Base-by-base conservation (phyloP, 1,284 basidiomycete species). In the Kwoniella shivajii region DNA sequence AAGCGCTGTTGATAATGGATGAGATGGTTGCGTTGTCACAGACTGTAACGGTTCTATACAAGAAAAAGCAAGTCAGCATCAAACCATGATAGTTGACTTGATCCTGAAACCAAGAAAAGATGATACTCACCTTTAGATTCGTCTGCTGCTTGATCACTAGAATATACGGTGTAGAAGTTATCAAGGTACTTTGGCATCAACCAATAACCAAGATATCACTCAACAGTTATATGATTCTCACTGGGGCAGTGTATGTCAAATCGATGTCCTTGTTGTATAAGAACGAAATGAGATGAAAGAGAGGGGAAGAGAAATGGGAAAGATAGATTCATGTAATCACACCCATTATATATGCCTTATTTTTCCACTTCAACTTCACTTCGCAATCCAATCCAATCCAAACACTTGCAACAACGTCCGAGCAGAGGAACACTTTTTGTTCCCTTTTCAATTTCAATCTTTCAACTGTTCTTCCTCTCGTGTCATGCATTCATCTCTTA, bases 1-100 rank as follows among this genome's bases (percentile, higher is more conserved):
- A 10, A 56, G 46, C 20, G 54, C 54, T 56, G 42, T 29, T 6
- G 47, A 26, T 16, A 50, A 42, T 16, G 53, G 53, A 26, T 55
- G 36, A 6, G 44, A 41, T 13, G 38, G 10, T n/a, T 22, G 50
- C n/a, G 24, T 1, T 11, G 26, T 34, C n/a, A n/a, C n/a, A n/a
- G 20, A 29, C 7, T 31, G 27, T 38, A 38, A 10, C 18, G 43
- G 26, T 10, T 29, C 22, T 50, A 30, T 4, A 3, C n/a, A 20
- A 18, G 10, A 14, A 3, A n/a, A 30, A 16, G 36, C 4, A 16
- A n/a, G 13, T 27, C 27, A 22, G 6, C 3, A 13, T 31, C 26
- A 39, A 24, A 1, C 24, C 4, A 33, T 7, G 6, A 18, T 29
- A 20, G 20, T 18, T 5, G 6, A 1, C 13, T 26, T 14, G 42